Conservation (phyloP, 495 filamentous ascomycete genomes). For the Annulohypoxylon stygium region DNA sequence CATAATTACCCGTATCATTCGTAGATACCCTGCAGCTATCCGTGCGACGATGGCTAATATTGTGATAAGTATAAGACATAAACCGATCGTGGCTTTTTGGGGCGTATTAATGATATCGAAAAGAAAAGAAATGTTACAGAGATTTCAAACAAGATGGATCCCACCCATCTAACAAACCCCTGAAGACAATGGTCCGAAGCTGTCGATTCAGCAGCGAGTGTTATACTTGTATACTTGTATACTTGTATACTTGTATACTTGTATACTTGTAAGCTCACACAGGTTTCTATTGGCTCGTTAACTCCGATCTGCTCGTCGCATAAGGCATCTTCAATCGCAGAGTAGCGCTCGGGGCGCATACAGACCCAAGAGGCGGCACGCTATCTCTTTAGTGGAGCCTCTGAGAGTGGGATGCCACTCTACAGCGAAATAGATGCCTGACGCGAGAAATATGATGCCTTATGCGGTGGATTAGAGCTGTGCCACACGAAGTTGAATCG, state of each 20-base stretch:
- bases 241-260: too few species aligned
- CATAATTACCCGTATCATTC: background rate
- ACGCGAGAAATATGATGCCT: slow-evolving; percentile 38
- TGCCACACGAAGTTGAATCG: slow-evolving; percentile 16
- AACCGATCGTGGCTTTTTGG: background rate
- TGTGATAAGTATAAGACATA: background rate
- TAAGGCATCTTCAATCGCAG: slow-evolving; percentile 20
- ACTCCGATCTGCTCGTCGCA: slow-evolving; percentile 10
- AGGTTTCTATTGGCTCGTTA: background rate
- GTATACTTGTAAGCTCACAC: background rate
- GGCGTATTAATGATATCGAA: background rate
- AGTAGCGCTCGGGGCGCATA: background rate
- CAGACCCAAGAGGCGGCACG: background rate
- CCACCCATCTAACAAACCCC: background rate
- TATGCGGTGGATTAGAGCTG: slow-evolving; percentile 14
- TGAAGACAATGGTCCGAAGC: background rate
- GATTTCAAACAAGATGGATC: background rate
- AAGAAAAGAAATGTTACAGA: slow-evolving; percentile 1
- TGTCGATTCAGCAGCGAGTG: background rate
- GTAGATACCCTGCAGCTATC: background rate
- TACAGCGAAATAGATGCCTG: slow-evolving; percentile 27
- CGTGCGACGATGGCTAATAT: background rate
- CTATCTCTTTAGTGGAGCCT: background rate
- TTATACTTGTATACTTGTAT: background rate
- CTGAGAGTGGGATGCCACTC: background rate